Evolutionary conservation across 805 yeast genomes (phyloP).

Genomic region (Teunomyces stri): DNA sequence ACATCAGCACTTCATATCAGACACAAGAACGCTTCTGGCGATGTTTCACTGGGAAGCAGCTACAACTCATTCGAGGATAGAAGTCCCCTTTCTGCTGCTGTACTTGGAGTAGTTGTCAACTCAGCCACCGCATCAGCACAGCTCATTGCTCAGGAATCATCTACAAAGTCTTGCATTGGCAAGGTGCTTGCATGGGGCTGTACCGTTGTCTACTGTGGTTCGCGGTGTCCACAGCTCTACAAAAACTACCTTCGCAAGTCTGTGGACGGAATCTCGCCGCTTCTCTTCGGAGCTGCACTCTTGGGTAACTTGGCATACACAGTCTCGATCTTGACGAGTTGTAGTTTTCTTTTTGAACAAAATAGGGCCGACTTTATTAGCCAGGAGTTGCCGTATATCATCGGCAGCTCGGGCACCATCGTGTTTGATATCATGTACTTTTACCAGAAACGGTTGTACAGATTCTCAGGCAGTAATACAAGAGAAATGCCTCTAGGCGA

Average conservation of each 20-base stretch:
- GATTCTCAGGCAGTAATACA: constrained; percentile 6
- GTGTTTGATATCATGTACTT: constrained; percentile 70
- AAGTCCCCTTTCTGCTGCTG: background rate
- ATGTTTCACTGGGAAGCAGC: constrained; percentile 1
- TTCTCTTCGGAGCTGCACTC: constrained; percentile 75
- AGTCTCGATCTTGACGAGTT: constrained; percentile 65
- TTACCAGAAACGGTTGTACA: constrained; percentile 51
- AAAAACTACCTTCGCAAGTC: constrained; percentile 78
- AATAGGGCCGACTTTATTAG: constrained; percentile 47
- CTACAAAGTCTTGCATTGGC: constrained; percentile 5
- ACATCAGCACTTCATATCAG: background rate
- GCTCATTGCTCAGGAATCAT: background rate
- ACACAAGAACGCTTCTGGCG: background rate
- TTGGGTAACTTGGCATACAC: constrained; percentile 77
- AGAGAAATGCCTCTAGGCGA: constrained; percentile 8
- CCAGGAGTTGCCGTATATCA: constrained; percentile 75
- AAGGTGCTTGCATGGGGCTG: constrained; percentile 70
- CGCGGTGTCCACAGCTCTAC: constrained; percentile 80
- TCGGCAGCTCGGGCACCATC: constrained; percentile 86
- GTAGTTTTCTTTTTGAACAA: constrained; percentile 41
- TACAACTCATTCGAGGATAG: background rate
- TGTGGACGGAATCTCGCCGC: constrained; percentile 81
- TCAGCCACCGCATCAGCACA: constrained; percentile 1
- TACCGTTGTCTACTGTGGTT: constrained; percentile 67
- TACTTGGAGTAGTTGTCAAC: background rate